Evolutionary conservation across 129 eudicot genomes (phyloP), one percentile per base, ranked within the genome.

Genomic region (Artemisia argyi): DNA sequence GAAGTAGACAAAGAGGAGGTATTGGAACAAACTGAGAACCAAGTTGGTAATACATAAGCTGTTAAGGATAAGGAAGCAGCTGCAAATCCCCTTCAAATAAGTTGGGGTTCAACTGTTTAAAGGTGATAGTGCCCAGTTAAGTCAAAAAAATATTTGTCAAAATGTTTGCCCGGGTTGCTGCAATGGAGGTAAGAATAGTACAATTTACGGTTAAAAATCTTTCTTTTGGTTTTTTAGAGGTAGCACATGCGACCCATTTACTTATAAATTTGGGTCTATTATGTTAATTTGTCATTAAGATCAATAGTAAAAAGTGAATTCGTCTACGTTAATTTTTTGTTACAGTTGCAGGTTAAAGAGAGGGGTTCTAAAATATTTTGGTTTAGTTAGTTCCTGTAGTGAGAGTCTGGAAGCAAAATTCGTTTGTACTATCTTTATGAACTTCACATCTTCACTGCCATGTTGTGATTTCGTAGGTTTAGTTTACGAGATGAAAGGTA

Each of bases 41-140:
- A 82, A 78, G 80, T 71, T 64, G 95, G 61, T 64, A 95, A 87
- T 66, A 78, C 76, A 12, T 76, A 78, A 71, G 79, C 85, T 52
- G 87, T 80, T 16, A 89, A 87, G 81, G 89, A 87, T 73, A 89
- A 93, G 83, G 96, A 87, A 80, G 87, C 75, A 54, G 85, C 92
- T 71, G 78, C 85, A 57, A 87, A 89, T 61, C 92, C 97, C 72
- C 95, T 76, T 66, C 98, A 87, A 78, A 93, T 93, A 97, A 93
- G 90, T 93, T 64, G 97, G 97, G 73, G 96, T 90, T 39, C 96
- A 93, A 32, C 76, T 90, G 77, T 76, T 90, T 77, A 90, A 90
- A 84, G 97, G 92, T 63, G 93, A 90, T 47, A 83, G 69, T 60
- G 58, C 82, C 74, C 88, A 13, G 75, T 77, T 71, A 78, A 87